Base-by-base conservation (phyloP, 176 grass and related monocot genomes). In the Dactylis glomerata region DNA sequence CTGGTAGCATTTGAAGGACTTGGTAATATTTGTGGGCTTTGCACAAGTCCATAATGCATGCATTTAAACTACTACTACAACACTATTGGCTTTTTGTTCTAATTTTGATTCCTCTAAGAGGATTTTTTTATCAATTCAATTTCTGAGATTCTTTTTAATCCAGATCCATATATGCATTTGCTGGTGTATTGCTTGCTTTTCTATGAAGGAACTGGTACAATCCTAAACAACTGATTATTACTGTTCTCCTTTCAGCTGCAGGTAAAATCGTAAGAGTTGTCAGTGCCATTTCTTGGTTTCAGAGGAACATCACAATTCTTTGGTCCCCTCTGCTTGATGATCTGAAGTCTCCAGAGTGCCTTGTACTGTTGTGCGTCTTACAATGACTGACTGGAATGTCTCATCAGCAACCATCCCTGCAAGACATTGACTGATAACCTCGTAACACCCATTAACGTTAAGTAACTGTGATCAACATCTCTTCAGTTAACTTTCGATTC, bases 1-100 rank as follows among this genome's bases (percentile, higher is more conserved):
- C 31, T 84, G 32, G 31, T 33, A 51, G 38, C 20, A 41, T 65
- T 33, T 76, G 30, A 66, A 84, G 72, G 9, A 46, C 82, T 76
- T 40, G 8, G 57, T 67, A 67, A 80, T 64, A 67, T 30, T 14
- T 36, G 32, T 16, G 23, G 30, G 55, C 22, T 40, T 20, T 49
- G 13, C 49, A 23, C 73, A 10, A 50, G 17, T 74, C 14, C 6
- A 33, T 8, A 77, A 8, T 57, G 5, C 8, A 69, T 85, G 40
- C 19, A 2, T 71, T 26, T 42, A 67, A 31, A 40, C 44, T 71
- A 54, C 20, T 22, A 54, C 8, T 71, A 54, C 20, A 27, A 54
- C 8, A 17, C 4, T 46, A 47, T 31, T 63, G 40, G 6, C 24
- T 51, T 30, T 77, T 20, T 3, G 6, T 58, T 40, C 36, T 30